Conservation (phyloP, 768 basidiomycete species). For the Coprinopsis cinerea region DNA sequence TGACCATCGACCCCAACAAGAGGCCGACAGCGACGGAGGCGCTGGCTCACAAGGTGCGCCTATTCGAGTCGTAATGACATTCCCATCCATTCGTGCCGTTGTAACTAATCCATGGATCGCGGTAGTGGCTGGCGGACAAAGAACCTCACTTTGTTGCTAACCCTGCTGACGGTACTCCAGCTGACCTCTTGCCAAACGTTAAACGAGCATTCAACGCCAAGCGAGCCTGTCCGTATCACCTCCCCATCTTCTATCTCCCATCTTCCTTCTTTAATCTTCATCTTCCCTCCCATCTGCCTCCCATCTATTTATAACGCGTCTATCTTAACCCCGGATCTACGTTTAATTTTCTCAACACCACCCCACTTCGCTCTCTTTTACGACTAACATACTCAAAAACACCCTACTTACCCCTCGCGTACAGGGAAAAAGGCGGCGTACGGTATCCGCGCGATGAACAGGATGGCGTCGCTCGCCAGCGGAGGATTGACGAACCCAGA, state of each 20-base stretch:
- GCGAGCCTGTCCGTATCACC: conserved; percentile 63
- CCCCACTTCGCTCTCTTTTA: too few relatives aligned
- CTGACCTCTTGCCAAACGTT: conserved; percentile 83
- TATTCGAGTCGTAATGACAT: neutral
- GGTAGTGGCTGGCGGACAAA: conserved; percentile 65
- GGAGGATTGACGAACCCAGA: conserved; percentile 37
- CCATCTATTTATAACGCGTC: too few relatives aligned
- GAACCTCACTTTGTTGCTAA: conserved; percentile 68
- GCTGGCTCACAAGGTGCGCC: conserved; percentile 55
- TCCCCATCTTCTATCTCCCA: neutral
- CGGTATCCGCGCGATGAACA: conserved; percentile 79
- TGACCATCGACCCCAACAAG: conserved; percentile 75
- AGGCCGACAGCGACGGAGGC: conserved; percentile 78
- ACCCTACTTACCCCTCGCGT: neutral
- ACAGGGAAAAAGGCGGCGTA: conserved; percentile 85
- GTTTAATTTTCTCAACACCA: too few relatives aligned
- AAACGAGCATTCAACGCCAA: conserved; percentile 87
- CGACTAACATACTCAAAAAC: neutral
- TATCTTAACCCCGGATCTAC: too few relatives aligned
- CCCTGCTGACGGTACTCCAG: conserved; percentile 52
- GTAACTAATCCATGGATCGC: neutral
- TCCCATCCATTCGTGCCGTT: neutral
- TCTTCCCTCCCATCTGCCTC: too few relatives aligned
- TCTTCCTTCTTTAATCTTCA: too few relatives aligned
- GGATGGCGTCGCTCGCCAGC: conserved; percentile 60